Evolutionary conservation across 2,329 filamentous ascomycete genomes (phyloP).

Genomic region (Ophidiomyces ophidiicola): DNA sequence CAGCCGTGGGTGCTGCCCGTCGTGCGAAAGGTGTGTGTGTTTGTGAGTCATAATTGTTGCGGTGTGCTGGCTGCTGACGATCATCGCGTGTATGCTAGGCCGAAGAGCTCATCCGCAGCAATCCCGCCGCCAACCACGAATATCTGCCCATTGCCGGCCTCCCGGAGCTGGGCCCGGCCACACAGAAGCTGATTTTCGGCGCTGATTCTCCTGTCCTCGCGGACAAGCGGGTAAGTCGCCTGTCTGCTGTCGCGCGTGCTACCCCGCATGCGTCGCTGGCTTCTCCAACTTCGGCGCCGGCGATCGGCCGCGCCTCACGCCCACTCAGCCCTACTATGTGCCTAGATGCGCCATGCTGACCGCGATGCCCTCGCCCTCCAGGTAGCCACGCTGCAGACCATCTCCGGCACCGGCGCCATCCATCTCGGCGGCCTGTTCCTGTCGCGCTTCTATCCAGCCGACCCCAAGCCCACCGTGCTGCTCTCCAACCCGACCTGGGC

Average conservation of each 20-base stretch:
- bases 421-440: conserved; percentile 92
- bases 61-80: conserved; percentile 6
- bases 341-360: no score
- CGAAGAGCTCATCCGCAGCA: conserved; percentile 74
- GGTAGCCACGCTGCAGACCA: conserved; percentile 74
- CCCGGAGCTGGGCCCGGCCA: conserved; percentile 71
- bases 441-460: conserved; percentile 64
- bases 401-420: conserved; percentile 91
- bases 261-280: background rate
- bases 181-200: conserved; percentile 81
- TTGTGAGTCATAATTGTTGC: no score
- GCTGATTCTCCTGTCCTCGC: conserved; percentile 64
- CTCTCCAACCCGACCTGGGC: conserved; percentile 94
- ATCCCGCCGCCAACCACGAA: conserved; percentile 91
- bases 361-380: conserved; percentile 18
- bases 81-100: conserved; percentile 47
- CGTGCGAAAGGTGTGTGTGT: conserved; percentile 65
- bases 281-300: background rate
- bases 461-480: conserved; percentile 62
- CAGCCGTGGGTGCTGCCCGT: conserved; percentile 97
- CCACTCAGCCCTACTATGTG: no score
- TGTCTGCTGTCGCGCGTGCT: background rate
- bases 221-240: conserved; percentile 57
- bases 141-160: conserved; percentile 94
- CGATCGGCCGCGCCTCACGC: no score